Conservation (phyloP, 768 basidiomycete genomes). For the Podaxis mareebaensis region DNA sequence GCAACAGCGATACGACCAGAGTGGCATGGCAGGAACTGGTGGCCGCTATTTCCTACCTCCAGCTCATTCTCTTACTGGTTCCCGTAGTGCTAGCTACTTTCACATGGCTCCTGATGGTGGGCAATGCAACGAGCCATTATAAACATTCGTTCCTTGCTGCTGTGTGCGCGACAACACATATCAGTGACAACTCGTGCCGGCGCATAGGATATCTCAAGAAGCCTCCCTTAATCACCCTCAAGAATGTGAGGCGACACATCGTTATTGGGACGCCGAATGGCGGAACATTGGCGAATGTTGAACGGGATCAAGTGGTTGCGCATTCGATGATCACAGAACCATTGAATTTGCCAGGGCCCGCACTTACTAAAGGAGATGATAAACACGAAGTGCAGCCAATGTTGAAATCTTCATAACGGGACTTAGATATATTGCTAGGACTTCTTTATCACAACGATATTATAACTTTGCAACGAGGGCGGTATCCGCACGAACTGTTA, state of each 20-base stretch:
- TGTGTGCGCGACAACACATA: slow-evolving; percentile 16
- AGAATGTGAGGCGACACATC: slow-evolving; percentile 9
- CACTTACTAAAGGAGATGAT: neutral
- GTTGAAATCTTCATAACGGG: neutral
- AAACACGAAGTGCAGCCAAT: neutral
- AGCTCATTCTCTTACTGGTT: slow-evolving; percentile 13
- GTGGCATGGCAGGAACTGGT: slow-evolving; percentile 6
- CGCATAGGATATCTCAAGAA: slow-evolving; percentile 16
- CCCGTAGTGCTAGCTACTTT: slow-evolving; percentile 10
- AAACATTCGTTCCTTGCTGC: slow-evolving; percentile 19
- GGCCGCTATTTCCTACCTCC: slow-evolving; percentile 18
- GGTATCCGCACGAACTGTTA: neutral
- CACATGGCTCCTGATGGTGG: slow-evolving; percentile 9
- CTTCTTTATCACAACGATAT: neutral
- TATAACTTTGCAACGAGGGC: neutral
- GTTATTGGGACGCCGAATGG: slow-evolving; percentile 18
- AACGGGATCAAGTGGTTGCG: slow-evolving; percentile 8
- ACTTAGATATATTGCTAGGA: neutral
- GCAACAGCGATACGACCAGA: neutral
- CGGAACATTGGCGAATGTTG: slow-evolving; percentile 14
- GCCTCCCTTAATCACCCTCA: slow-evolving; percentile 14
- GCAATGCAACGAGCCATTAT: slow-evolving; percentile 11
- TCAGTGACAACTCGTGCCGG: slow-evolving; percentile 7
- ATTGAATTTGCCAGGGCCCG: neutral
- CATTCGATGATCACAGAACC: slow-evolving; percentile 14